Percentiles rank a stretch among this genome's conserved stretches.
These are phyloP conservation scores for Lactifluus pinguis DNA, from an alignment of 768 basidiomycete genomes.

Conservation along the genomic window DNA sequence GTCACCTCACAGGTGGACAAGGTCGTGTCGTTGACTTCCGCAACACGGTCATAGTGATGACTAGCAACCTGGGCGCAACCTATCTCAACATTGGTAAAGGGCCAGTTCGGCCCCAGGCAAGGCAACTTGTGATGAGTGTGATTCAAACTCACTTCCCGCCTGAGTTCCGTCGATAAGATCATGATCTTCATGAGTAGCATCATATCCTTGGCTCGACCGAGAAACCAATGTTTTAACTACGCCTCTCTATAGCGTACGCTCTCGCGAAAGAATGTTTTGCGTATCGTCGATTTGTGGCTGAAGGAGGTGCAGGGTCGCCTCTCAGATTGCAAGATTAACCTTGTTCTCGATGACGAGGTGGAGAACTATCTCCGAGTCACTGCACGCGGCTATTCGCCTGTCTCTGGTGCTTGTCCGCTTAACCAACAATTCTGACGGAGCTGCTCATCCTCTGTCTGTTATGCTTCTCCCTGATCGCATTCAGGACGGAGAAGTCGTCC, in stretches of 20 bases:
- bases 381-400: conserved; percentile 68
- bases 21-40: conserved; percentile 80
- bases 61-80: conserved; percentile 82
- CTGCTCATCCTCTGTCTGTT: conserved; percentile 80
- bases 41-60: conserved; percentile 92
- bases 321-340: conserved; percentile 64
- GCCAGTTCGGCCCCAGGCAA: conserved; percentile 50
- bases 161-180: conserved; percentile 81
- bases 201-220: background rate
- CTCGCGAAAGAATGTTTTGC: conserved; percentile 64
- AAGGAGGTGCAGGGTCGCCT: conserved; percentile 80
- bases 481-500: conserved; percentile 69
- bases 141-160: conserved; percentile 85
- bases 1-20: conserved; percentile 85
- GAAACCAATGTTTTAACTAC: conserved; percentile 23
- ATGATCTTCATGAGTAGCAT: conserved; percentile 51
- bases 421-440: conserved; percentile 84
- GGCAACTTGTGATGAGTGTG: conserved; percentile 62
- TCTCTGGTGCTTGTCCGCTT: conserved; percentile 88
- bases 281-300: conserved; percentile 84
- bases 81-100: conserved; percentile 71
- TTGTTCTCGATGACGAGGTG: conserved; percentile 68
- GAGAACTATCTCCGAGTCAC: conserved; percentile 54
- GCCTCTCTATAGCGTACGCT: conserved; percentile 53
- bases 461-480: conserved; percentile 78